Conservation (phyloP, 2,329 filamentous ascomycete species). For the Xylaria digitata region DNA sequence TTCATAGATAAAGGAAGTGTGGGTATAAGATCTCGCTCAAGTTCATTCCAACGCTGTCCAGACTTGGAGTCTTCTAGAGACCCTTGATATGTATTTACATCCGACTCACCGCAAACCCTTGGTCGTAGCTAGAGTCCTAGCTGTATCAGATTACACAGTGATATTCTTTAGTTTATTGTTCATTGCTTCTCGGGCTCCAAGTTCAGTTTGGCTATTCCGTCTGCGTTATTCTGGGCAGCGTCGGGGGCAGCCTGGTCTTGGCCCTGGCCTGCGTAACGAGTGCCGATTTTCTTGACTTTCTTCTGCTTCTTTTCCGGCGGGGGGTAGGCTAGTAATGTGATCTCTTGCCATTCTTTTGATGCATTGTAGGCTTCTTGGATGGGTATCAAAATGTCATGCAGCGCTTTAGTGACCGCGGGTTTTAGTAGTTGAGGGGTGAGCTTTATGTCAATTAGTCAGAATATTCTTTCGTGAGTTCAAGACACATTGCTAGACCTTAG, state of each 20-base stretch:
- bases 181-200: conserved; percentile 23
- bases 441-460: conserved; percentile 51
- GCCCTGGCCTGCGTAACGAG: conserved; percentile 38
- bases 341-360: conserved; percentile 82
- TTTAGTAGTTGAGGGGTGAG: conserved; percentile 90
- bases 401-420: conserved; percentile 78
- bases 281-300: conserved; percentile 81
- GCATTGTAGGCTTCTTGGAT: conserved; percentile 79
- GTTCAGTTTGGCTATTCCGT: conserved; percentile 27
- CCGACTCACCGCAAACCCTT: background rate
- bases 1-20: conserved; percentile 2
- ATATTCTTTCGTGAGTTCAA: background rate
- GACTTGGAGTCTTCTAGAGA: background rate
- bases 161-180: conserved; percentile 9
- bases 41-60: conserved; percentile 12
- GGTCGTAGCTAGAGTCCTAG: background rate
- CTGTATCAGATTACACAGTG: background rate
- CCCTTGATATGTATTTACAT: background rate
- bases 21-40: conserved; percentile 33
- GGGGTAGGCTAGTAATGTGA: conserved; percentile 85
- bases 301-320: conserved; percentile 74
- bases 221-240: conserved; percentile 8
- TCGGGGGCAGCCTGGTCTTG: conserved; percentile 11
- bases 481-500: no score
- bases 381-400: conserved; percentile 79